A percentile compares a stretch with the other conserved stretches of the same genome.
Conservation (phyloP, 768 basidiomycete genomes). For the Dacryopinax spathularia region DNA sequence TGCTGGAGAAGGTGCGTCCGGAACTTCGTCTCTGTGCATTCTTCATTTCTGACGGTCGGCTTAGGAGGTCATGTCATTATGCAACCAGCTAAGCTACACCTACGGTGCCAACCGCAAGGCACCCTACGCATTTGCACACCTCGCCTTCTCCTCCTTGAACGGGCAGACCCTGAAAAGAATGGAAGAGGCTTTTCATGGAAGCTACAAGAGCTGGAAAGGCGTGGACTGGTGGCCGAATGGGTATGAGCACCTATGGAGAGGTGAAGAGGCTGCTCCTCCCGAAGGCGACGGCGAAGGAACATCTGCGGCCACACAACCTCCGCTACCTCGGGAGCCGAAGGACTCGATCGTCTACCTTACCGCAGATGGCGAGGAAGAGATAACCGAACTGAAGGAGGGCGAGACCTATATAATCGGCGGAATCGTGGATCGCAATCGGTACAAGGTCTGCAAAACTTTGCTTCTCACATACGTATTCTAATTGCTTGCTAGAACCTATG, state of each 20-base stretch:
- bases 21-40: constrained; percentile 28
- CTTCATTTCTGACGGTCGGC: not conserved
- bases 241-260: constrained; percentile 53
- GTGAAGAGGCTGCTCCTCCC: constrained; percentile 7
- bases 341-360: constrained; percentile 76
- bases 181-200: constrained; percentile 47
- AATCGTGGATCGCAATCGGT: constrained; percentile 88
- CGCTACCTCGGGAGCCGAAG: constrained; percentile 20
- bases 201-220: constrained; percentile 64
- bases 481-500: constrained; percentile 60
- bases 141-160: constrained; percentile 70
- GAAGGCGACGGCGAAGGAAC: constrained; percentile 10
- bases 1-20: constrained; percentile 46
- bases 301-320: not conserved
- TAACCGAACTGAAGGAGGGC: constrained; percentile 64
- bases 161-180: constrained; percentile 53
- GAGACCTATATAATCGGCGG: constrained; percentile 93
- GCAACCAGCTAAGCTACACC: constrained; percentile 79
- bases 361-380: constrained; percentile 78
- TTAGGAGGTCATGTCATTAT: constrained; percentile 83
- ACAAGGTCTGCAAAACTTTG: constrained; percentile 48
- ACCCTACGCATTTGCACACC: constrained; percentile 46
- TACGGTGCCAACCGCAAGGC: constrained; percentile 78
- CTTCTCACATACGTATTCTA: not conserved
- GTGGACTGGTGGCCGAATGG: constrained; percentile 74